Base-by-base conservation (phyloP, 2,329 filamentous ascomycete genomes). In the Alternaria solani region DNA sequence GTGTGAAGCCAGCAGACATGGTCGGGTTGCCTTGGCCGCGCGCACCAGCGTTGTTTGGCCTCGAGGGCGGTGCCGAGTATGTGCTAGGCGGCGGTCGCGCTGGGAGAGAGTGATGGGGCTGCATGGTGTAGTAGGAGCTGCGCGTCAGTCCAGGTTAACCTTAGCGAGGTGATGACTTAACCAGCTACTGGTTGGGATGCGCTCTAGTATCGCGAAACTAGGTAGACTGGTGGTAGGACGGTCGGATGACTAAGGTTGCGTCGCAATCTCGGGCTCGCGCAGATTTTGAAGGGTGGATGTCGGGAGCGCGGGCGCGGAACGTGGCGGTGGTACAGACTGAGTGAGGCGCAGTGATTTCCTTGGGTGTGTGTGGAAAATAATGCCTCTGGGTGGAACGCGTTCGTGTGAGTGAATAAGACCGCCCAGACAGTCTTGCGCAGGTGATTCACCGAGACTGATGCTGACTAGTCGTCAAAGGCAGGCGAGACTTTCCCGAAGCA, bases 81-180 rank as follows among this genome's bases (percentile, higher is more conserved):
- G 76, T 77, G 26, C 88, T 83, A 53, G 88, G 86, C 42, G 92
- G 91, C 63, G 92, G 92, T 70, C 91, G 89, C 64, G 92, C 88
- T 67, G 92, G 92, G 39, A 96, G 89, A 69, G 90, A 92, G 74
- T 77, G 86, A 81, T 71, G 81, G 41, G 80, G 78, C 71, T 74
- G 79, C 70, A 73, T 74, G 42, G 48, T 59, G 59, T 58, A 39
- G 51, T 39, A 28, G 55, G 53, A 47, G 30, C 43, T 51, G 56
- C 43, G 53, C 47, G 61, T 64, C 66, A 65, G 63, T 65, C 54
- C 60, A 66, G 67, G 38, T 41, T 59, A 61, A 59, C 55, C 55
- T 59, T 48, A 59, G 58, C 57, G 42, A 65, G 48, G 67, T 66
- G 63, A 61, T 65, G 65, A 68, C 65, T 69, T 67, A 63, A 63